These are phyloP conservation scores for Mycena vitilis DNA, from an alignment of 768 basidiomycete genomes.

Conservation along the genomic window DNA sequence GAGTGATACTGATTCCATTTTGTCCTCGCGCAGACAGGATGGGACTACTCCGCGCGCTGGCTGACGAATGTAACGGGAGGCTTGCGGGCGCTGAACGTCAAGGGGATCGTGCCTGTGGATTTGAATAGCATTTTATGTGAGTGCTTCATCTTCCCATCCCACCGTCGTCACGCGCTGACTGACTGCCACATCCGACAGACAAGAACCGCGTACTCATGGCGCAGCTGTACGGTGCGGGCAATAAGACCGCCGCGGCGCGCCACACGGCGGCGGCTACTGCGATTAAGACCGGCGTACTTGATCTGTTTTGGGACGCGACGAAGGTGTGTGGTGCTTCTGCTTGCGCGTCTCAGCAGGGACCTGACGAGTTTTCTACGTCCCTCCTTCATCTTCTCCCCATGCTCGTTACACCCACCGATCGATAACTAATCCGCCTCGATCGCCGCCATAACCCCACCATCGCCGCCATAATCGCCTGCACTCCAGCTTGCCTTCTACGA, in stretches of 20 bases:
- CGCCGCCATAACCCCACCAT: no score
- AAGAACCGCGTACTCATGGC: constrained; percentile 72
- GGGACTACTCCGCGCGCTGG: constrained; percentile 69
- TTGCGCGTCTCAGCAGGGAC: no score
- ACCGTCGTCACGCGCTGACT: constrained; percentile 1
- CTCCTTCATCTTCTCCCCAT: no score
- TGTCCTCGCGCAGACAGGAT: constrained; percentile 57
- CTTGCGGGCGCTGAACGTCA: constrained; percentile 78
- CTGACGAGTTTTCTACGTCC: no score
- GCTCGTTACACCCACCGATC: no score
- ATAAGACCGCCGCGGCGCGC: constrained; percentile 53
- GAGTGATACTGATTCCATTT: no score
- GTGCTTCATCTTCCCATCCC: constrained; percentile 40
- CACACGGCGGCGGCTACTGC: constrained; percentile 69
- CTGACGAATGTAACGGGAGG: constrained; percentile 50
- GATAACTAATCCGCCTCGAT: no score
- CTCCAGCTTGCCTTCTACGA: constrained; percentile 85
- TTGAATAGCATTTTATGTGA: constrained; percentile 88
- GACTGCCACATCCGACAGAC: constrained; percentile 52
- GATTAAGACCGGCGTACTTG: constrained; percentile 79
- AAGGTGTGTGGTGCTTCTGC: constrained; percentile 53
- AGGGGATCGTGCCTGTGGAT: constrained; percentile 76
- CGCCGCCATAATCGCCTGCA: no score
- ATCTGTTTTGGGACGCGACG: constrained; percentile 85
- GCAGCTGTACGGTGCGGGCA: constrained; percentile 64